Base-by-base conservation (phyloP, 1,139 yeast species). In the Kodamaea sp. region DNA sequence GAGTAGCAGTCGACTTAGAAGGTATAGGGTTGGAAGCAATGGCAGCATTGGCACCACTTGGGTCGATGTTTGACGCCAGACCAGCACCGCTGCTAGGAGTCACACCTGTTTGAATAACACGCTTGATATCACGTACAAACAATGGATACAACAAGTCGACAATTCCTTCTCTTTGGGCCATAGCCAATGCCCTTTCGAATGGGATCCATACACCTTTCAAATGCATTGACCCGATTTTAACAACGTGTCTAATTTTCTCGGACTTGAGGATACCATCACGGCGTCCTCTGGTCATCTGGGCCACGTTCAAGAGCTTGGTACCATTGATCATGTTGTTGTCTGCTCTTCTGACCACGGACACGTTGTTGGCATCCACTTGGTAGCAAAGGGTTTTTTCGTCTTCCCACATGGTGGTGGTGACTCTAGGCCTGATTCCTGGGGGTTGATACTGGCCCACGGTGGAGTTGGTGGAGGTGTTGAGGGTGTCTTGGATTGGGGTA, bases 171-270 rank as follows among this genome's bases (percentile, higher is more conserved):
- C 86, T 73, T 62, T 86, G 89, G 22, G 97, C 96, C 80, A 90
- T 84, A 18, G 87, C 85, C 33, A 86, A 68, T 1, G 97, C 97
- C 35, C 97, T 73, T 48, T 90, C 97, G 59, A 89, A 89, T 1
- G 97, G 97, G 46, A 90, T 89, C 97, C 97, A 90, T 30, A 90
- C 97, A 34, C 98, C 98, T 63, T 90, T 90, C 52, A 90, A 71
- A 59, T 90, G 96, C 97, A 90, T 90, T 13, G 96, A 86, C 8
- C 98, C 98, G 47, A 90, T 87, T 62, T 90, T 90, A 38, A 90
- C 96, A 31, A 92, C 97, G 57, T 88, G 94, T 31, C 97, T 73
- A 25, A 80, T 78, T 57, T 88, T 86, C 59, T 90, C 97, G 42
- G 86, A 80, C 65, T 90, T 90, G 43, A 90, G 69, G 43, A 92